Conservation (phyloP, 345 rosid genomes). For the Corymbia maculata region DNA sequence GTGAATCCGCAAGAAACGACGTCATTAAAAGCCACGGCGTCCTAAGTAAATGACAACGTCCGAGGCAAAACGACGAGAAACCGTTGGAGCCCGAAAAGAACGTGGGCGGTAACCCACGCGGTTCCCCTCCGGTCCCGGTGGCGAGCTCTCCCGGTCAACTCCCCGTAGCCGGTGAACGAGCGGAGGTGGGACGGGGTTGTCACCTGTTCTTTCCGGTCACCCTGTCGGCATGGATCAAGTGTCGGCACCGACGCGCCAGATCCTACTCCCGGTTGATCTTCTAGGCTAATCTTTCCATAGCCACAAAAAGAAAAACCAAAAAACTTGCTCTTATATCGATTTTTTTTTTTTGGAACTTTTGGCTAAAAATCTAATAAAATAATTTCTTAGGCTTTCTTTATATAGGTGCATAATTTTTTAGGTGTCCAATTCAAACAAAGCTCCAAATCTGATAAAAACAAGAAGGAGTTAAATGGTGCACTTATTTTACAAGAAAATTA, state of each 20-base stretch:
- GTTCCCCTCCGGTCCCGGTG: neutral
- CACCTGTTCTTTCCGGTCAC: neutral
- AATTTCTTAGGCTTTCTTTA: neutral
- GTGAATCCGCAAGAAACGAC: neutral
- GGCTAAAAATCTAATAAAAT: neutral
- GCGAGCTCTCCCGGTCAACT: neutral
- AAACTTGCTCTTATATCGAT: neutral
- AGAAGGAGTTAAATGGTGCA: neutral
- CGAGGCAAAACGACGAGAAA: neutral
- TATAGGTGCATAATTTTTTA: neutral
- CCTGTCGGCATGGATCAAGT: neutral
- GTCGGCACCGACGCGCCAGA: slow-evolving; percentile 1
- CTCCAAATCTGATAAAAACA: neutral
- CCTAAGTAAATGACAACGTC: neutral
- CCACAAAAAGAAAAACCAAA: neutral
- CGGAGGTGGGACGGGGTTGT: neutral
- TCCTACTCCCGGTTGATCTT: neutral
- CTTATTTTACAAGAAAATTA: too few species aligned
- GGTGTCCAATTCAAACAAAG: neutral
- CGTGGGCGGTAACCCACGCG: neutral
- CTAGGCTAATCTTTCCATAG: neutral
- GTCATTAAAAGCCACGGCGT: neutral
- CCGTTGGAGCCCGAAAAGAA: neutral
- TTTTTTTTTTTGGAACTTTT: neutral
- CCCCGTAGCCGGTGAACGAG: neutral